Evolutionary conservation across 805 yeast genomes (phyloP).

Genomic region (Candida morakotiae): DNA sequence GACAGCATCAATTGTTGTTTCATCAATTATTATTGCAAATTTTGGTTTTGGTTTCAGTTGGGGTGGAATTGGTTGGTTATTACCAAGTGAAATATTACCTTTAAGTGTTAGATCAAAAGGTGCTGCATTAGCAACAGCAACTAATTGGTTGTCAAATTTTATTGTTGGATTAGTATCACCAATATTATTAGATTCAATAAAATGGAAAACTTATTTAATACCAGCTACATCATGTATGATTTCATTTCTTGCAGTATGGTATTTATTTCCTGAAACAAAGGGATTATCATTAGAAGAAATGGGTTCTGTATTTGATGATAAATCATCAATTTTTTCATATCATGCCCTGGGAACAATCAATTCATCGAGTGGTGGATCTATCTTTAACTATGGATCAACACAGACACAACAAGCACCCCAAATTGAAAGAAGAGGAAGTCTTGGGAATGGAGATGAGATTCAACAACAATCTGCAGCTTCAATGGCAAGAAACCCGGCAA

Average conservation of each 20-base stretch:
- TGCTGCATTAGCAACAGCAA: constrained; percentile 84
- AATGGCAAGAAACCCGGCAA: constrained; percentile 37
- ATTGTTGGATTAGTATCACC: constrained; percentile 92
- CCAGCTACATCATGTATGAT: constrained; percentile 76
- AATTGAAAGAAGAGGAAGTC: constrained; percentile 8
- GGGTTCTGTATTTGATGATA: constrained; percentile 82
- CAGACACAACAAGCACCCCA: no score
- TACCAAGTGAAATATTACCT: constrained; percentile 77
- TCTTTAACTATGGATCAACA: constrained; percentile 10
- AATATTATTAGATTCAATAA: constrained; percentile 66
- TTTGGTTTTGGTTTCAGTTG: constrained; percentile 86
- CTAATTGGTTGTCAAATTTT: constrained; percentile 92
- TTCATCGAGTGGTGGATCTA: constrained; percentile 7
- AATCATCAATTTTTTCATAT: constrained; percentile 38
- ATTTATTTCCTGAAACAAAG: constrained; percentile 83
- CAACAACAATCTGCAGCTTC: constrained; percentile 34
- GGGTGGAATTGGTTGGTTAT: constrained; percentile 96
- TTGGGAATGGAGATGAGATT: not conserved
- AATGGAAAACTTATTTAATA: constrained; percentile 77
- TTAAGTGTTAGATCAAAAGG: constrained; percentile 83
- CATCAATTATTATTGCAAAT: constrained; percentile 73
- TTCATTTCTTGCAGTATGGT: constrained; percentile 69
- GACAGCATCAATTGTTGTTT: constrained; percentile 71
- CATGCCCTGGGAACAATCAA: constrained; percentile 25
- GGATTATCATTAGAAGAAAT: constrained; percentile 87